These are phyloP conservation scores for Takashimella koratensis DNA, from an alignment of 1,284 basidiomycete species.

Conservation along the genomic window DNA sequence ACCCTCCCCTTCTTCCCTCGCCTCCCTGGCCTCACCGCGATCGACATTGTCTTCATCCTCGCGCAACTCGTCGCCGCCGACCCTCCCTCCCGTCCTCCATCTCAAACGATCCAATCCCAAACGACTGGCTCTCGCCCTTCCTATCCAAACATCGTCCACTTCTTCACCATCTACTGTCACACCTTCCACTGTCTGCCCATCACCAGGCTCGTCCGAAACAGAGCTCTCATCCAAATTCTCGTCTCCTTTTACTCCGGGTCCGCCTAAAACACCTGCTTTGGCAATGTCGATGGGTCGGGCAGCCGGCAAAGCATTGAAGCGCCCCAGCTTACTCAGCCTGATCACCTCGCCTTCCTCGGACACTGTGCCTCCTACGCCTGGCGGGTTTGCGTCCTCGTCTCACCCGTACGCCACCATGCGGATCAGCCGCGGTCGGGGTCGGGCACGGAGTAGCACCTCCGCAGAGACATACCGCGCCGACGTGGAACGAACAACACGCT, in stretches of 20 bases:
- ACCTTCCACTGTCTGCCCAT: constrained; percentile 11
- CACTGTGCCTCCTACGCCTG: constrained; percentile 31
- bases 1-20: neutral
- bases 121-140: constrained; percentile 33
- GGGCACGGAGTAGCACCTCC: constrained; percentile 31
- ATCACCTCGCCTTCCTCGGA: constrained; percentile 30
- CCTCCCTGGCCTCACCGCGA: neutral
- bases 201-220: constrained; percentile 5
- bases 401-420: constrained; percentile 20
- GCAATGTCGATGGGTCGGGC: constrained; percentile 10
- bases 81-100: constrained; percentile 18
- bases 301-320: neutral
- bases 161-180: constrained; percentile 11
- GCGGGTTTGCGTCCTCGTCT: constrained; percentile 2
- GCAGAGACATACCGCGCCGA: constrained; percentile 8
- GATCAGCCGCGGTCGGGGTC: constrained; percentile 12
- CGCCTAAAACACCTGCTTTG: constrained; percentile 32
- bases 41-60: neutral
- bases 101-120: constrained; percentile 40
- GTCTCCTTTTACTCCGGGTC: constrained; percentile 37
- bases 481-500: constrained; percentile 17
- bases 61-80: constrained; percentile 7
- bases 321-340: constrained; percentile 38
- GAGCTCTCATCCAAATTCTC: constrained; percentile 10
- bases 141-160: constrained; percentile 11